Percentiles rank a stretch among this genome's conserved stretches.
phyloP scores from a whole-genome alignment of 345 rosid species.

The Eutrema yunnanense region DNA sequence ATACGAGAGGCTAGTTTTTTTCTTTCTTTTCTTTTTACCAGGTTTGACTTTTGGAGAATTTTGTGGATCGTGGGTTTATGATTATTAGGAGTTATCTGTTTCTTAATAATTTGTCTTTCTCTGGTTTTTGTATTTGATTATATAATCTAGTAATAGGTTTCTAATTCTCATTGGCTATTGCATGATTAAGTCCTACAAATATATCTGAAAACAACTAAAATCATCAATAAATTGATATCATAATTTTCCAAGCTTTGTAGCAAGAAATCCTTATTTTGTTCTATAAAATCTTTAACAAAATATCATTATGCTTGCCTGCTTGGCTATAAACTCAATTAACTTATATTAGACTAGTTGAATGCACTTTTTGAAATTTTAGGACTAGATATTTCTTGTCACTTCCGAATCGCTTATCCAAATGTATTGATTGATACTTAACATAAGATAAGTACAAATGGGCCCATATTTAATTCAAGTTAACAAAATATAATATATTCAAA shows the following conservation, averaged over 20 bases:
- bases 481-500: background rate
- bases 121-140: background rate
- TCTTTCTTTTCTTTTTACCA: background rate
- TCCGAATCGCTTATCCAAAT: background rate
- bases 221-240: background rate
- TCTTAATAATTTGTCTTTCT: background rate
- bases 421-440: background rate
- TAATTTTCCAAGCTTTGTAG: background rate
- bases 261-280: background rate
- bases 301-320: background rate
- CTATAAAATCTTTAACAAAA: background rate
- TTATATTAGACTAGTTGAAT: background rate
- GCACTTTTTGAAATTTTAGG: background rate
- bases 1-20: background rate
- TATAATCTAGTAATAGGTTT: too few relatives aligned
- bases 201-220: background rate
- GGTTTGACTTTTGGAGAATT: constrained; percentile 16
- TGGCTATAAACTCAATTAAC: background rate
- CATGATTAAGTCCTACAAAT: background rate
- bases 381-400: background rate
- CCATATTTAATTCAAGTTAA: background rate
- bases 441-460: background rate
- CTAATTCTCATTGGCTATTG: background rate
- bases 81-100: background rate
- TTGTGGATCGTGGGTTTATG: constrained; percentile 9